Conservation (phyloP, 805 yeast species). For the Metschnikowia noctiluminum region DNA sequence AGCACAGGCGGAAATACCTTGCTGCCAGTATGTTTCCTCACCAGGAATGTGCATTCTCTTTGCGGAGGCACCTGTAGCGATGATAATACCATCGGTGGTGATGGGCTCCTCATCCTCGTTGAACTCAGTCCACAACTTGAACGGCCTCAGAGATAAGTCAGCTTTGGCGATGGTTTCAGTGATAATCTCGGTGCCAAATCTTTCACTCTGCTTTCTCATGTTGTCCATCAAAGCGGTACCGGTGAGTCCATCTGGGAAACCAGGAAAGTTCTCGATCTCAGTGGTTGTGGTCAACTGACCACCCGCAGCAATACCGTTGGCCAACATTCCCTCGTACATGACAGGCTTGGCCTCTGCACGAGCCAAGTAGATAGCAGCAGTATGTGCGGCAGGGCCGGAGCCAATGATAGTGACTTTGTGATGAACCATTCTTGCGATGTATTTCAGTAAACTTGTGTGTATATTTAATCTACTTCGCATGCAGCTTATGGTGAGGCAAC, state of each 20-base stretch:
- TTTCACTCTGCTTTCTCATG: conserved; percentile 84
- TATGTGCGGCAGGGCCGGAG: conserved; percentile 99
- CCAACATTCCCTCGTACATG: conserved; percentile 92
- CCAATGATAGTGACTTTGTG: conserved; percentile 86
- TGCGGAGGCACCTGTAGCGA: conserved; percentile 99
- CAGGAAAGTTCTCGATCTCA: conserved; percentile 98
- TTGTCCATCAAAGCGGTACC: conserved; percentile 89
- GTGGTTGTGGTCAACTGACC: conserved; percentile 99
- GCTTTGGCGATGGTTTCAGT: conserved; percentile 94
- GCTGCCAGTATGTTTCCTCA: conserved; percentile 98
- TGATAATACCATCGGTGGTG: conserved; percentile 86
- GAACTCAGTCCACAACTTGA: conserved; percentile 96
- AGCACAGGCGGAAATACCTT: conserved; percentile 98
- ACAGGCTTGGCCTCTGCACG: conserved; percentile 96
- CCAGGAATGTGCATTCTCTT: conserved; percentile 93
- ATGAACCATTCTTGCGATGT: conserved; percentile 61
- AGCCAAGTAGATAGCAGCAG: conserved; percentile 95
- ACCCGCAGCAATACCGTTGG: conserved; percentile 98
- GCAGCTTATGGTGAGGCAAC: background rate
- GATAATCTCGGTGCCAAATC: conserved; percentile 90
- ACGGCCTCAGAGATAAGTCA: conserved; percentile 83
- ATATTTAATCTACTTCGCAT: background rate
- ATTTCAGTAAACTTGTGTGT: background rate
- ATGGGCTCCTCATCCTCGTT: conserved; percentile 88
- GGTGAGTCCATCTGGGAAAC: conserved; percentile 89